Conservation (phyloP, 164 flowering plant genomes). For the grape (Vitis vinifera) region ASM3070453v1 NC_081808.1:19618001-19618500, state of each 20-base stretch:
- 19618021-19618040: constrained; percentile 6
- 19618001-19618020: background rate
- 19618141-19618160: background rate
- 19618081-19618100: background rate
- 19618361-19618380: constrained; percentile 5
- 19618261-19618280: too few species aligned
- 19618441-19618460: too few species aligned
- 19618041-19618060: background rate
- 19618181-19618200: too few species aligned
- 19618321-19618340: background rate
- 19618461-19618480: too few species aligned
- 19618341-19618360: background rate
- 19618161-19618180: background rate
- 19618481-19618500: too few species aligned
- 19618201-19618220: too few species aligned
- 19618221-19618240: too few species aligned
- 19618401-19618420: background rate
- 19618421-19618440: background rate
- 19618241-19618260: too few species aligned
- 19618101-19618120: background rate
- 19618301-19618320: constrained; percentile 8
- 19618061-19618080: background rate
- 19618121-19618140: background rate
- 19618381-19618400: constrained; percentile 9
- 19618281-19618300: background rate